Evolutionary conservation across 805 yeast genomes (phyloP).

Genomic region (Phaffomyces opuntiae): DNA sequence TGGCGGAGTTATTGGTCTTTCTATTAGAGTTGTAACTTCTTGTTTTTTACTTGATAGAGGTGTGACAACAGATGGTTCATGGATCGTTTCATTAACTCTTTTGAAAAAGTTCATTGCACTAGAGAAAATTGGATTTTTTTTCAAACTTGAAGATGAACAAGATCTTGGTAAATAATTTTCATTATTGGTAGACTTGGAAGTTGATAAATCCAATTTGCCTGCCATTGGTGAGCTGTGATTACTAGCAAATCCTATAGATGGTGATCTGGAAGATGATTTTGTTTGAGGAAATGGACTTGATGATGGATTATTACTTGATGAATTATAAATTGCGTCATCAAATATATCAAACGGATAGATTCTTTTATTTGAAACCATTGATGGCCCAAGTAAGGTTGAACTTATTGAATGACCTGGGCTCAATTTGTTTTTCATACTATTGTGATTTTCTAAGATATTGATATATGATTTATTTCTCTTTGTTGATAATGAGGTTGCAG

Average conservation of each 20-base stretch:
- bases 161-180: too few relatives aligned
- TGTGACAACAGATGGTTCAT: too few relatives aligned
- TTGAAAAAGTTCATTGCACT: conserved; percentile 21
- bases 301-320: neutral
- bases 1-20: neutral
- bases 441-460: conserved; percentile 4
- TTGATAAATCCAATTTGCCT: neutral
- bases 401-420: conserved; percentile 6
- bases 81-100: conserved; percentile 8
- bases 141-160: neutral
- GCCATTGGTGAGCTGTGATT: too few relatives aligned
- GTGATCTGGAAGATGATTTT: too few relatives aligned
- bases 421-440: conserved; percentile 5
- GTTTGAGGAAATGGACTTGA: neutral
- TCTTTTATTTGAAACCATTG: conserved; percentile 21
- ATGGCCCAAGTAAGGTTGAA: conserved; percentile 3
- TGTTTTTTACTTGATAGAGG: too few relatives aligned
- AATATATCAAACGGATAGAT: conserved; percentile 57
- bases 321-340: conserved; percentile 53
- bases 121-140: conserved; percentile 17
- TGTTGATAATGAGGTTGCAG: neutral
- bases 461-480: conserved; percentile 5
- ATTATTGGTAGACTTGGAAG: conserved; percentile 6
- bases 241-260: too few relatives aligned
- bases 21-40: conserved; percentile 3